A percentile compares a stretch with the other conserved stretches of the same genome.
Evolutionary conservation across 495 filamentous ascomycete genomes (phyloP).

Genomic region (Physcia stellaris): DNA sequence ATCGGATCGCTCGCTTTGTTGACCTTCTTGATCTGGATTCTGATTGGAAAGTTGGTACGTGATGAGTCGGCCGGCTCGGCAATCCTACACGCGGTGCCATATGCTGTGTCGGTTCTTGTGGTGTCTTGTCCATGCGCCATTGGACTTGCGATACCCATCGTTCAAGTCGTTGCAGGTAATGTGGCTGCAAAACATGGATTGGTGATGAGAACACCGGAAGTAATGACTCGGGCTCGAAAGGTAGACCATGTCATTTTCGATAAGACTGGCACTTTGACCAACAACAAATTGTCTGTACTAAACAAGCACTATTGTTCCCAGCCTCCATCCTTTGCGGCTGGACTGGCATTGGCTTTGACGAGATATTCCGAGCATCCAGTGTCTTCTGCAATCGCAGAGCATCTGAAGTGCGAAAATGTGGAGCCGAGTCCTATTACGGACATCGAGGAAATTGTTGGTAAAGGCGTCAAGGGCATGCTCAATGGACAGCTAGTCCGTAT

Average conservation of each 20-base stretch:
- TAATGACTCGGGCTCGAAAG: conserved; percentile 49
- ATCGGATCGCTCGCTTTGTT: conserved; percentile 41
- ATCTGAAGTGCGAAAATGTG: conserved; percentile 25
- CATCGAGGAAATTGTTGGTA: conserved; percentile 29
- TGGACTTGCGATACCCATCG: conserved; percentile 70
- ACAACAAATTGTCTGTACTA: conserved; percentile 40
- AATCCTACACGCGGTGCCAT: conserved; percentile 51
- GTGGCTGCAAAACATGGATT: conserved; percentile 53
- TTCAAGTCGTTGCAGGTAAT: conserved; percentile 56
- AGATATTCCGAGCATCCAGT: conserved; percentile 51
- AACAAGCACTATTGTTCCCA: conserved; percentile 10
- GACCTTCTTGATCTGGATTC: conserved; percentile 48
- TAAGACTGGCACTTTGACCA: conserved; percentile 70
- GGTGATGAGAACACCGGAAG: conserved; percentile 52
- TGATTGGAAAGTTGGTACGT: conserved; percentile 35
- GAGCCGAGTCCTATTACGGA: not conserved
- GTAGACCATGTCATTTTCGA: conserved; percentile 61
- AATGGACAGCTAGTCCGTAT: conserved; percentile 30
- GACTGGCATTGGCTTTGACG: conserved; percentile 22
- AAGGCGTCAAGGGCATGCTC: conserved; percentile 22
- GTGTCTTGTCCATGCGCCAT: conserved; percentile 78
- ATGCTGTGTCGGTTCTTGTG: conserved; percentile 57
- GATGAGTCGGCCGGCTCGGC: conserved; percentile 31
- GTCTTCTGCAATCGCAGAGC: conserved; percentile 39
- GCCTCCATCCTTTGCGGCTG: not conserved